Percentiles rank a stretch among this genome's conserved stretches.
phyloP scores from a whole-genome alignment of 768 basidiomycete species.

The Xanthoconium stramineum region DNA sequence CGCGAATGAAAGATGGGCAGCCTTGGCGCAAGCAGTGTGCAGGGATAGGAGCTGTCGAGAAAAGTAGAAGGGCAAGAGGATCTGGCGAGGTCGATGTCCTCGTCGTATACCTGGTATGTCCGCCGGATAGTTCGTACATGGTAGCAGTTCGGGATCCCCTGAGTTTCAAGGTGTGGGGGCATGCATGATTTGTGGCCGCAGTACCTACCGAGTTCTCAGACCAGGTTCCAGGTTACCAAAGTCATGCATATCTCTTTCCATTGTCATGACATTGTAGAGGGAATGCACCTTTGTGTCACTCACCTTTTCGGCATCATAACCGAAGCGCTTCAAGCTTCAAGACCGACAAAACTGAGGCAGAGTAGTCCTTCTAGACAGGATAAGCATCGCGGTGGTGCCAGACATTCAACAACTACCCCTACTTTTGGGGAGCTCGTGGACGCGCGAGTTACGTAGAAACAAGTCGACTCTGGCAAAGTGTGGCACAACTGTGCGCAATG shows the following conservation, averaged over 20 bases:
- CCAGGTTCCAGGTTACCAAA: background rate
- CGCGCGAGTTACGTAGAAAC: background rate
- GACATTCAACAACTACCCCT: background rate
- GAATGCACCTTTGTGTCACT: background rate
- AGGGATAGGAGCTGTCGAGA: constrained; percentile 8
- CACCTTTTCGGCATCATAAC: background rate
- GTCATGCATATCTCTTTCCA: background rate
- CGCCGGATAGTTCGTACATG: background rate
- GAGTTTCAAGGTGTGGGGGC: background rate
- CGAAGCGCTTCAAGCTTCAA: background rate
- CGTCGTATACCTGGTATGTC: no score
- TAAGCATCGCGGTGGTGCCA: background rate
- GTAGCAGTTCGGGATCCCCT: background rate
- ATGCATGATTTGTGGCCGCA: background rate
- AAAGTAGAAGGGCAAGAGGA: constrained; percentile 5
- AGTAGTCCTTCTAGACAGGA: background rate
- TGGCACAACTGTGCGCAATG: background rate
- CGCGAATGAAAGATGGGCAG: constrained; percentile 22
- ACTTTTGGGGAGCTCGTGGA: no score
- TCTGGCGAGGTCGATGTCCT: background rate
- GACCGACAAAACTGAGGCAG: background rate
- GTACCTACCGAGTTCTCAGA: background rate
- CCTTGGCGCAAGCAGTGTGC: constrained; percentile 22
- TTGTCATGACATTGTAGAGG: background rate
- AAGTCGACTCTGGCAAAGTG: background rate